These are phyloP conservation scores for Cytospora paraplurivora DNA, from an alignment of 2,329 filamentous ascomycete genomes.

Conservation along the genomic window DNA sequence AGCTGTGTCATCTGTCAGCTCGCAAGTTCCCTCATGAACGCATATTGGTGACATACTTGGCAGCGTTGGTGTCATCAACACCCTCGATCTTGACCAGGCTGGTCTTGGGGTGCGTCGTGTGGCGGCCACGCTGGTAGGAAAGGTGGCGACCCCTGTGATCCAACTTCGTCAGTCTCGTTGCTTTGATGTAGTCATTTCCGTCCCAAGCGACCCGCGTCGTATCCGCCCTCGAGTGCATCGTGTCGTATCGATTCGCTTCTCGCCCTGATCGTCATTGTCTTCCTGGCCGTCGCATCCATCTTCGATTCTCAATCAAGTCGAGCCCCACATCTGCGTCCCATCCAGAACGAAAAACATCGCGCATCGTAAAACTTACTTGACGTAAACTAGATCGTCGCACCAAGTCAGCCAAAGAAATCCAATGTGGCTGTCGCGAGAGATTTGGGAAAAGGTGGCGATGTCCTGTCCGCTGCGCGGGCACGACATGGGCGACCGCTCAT, in stretches of 20 bases:
- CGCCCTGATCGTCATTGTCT: not conserved
- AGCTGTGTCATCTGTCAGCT: conserved; percentile 51
- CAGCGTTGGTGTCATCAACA: conserved; percentile 86
- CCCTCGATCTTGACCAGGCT: conserved; percentile 99
- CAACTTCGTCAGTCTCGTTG: conserved; percentile 33
- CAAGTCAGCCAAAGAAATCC: conserved; percentile 42
- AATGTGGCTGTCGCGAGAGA: conserved; percentile 22
- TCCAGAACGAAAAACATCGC: conserved; percentile 13
- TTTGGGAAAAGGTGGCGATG: conserved; percentile 35
- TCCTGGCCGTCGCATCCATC: conserved; percentile 12
- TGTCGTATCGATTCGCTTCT: conserved; percentile 1
- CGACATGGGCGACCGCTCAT: conserved; percentile 2
- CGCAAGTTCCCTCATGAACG: not conserved
- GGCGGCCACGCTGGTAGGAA: conserved; percentile 95
- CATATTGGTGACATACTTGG: conserved; percentile 65
- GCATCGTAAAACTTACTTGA: conserved; percentile 69
- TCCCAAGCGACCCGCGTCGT: conserved; percentile 32
- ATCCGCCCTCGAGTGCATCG: conserved; percentile 22
- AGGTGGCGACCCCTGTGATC: conserved; percentile 86
- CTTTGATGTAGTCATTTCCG: conserved; percentile 21
- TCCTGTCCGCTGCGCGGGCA: not conserved
- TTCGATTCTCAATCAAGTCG: conserved; percentile 9
- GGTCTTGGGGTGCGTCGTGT: conserved; percentile 85
- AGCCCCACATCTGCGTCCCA: conserved; percentile 20
- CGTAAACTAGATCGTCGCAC: conserved; percentile 66